These are phyloP conservation scores for Hirschfeldia incana DNA, from an alignment of 345 rosid species.

Conservation along the genomic window DNA sequence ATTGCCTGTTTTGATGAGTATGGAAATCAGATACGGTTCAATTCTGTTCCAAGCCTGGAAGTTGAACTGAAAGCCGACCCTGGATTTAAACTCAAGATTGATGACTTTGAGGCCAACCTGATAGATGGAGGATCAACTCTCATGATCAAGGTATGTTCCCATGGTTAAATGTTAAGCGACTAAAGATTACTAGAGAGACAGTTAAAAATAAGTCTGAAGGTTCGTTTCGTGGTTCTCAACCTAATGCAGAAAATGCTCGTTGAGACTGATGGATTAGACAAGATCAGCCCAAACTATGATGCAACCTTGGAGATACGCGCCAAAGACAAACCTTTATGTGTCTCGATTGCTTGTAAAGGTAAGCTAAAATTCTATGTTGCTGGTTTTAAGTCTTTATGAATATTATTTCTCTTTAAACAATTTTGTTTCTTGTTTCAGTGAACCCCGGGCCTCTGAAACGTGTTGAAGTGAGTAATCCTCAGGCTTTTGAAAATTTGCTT, in stretches of 20 bases:
- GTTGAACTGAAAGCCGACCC: conserved; percentile 37
- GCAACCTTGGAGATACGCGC: conserved; percentile 50
- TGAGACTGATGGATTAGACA: conserved; percentile 47
- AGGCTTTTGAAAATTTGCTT: conserved; percentile 39
- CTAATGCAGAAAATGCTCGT: conserved; percentile 47
- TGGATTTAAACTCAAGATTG: conserved; percentile 24
- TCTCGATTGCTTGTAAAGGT: conserved; percentile 62
- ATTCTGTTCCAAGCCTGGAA: conserved; percentile 41
- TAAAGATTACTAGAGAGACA: background rate
- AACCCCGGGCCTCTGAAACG: conserved; percentile 48
- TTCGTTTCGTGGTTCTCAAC: background rate
- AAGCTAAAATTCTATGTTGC: conserved; percentile 19
- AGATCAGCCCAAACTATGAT: conserved; percentile 48
- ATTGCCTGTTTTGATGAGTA: conserved; percentile 56
- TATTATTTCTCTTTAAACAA: background rate
- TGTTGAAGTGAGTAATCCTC: conserved; percentile 34
- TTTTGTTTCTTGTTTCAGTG: conserved; percentile 39
- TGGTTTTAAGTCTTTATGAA: conserved; percentile 1
- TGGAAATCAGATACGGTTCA: conserved; percentile 47
- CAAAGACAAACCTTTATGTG: conserved; percentile 30
- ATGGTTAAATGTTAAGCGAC: background rate
- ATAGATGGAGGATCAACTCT: conserved; percentile 42
- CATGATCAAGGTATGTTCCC: conserved; percentile 46
- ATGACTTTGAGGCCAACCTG: conserved; percentile 42
- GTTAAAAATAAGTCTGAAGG: background rate